Evolutionary conservation across 768 basidiomycete genomes (phyloP).

Genomic region (Nevesoporus exiguus): DNA sequence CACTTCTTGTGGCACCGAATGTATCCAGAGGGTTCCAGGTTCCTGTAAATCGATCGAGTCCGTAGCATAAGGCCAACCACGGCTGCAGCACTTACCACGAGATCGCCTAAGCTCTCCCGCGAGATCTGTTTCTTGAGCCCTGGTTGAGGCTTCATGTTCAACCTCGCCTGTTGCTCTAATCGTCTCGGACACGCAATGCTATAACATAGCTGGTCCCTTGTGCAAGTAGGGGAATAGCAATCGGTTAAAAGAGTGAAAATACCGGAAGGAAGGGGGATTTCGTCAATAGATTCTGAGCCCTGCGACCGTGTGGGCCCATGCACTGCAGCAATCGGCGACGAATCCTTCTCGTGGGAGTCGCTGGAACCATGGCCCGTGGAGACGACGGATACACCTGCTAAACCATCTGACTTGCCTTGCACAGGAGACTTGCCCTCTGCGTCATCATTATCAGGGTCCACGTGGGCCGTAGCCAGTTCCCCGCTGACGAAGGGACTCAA

Average conservation of each 20-base stretch:
- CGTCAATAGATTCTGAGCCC: constrained; percentile 50
- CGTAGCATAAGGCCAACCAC: constrained; percentile 1
- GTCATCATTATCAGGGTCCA: constrained; percentile 37
- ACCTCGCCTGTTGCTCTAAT: constrained; percentile 87
- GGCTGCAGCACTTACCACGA: constrained; percentile 49
- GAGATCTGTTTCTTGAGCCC: constrained; percentile 84
- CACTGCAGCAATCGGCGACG: constrained; percentile 25
- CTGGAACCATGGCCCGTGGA: constrained; percentile 33
- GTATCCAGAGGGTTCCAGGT: constrained; percentile 90
- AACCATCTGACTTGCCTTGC: constrained; percentile 17
- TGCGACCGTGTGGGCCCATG: constrained; percentile 29
- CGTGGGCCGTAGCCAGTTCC: constrained; percentile 44
- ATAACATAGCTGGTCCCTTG: constrained; percentile 91
- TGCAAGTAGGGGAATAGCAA: constrained; percentile 98
- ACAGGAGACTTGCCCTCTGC: constrained; percentile 29
- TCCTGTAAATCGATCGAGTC: constrained; percentile 42
- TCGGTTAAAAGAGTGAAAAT: constrained; percentile 96
- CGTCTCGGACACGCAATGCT: constrained; percentile 94
- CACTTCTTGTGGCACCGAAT: constrained; percentile 93
- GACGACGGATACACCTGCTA: constrained; percentile 22
- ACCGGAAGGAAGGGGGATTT: constrained; percentile 77
- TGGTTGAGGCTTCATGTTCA: constrained; percentile 93
- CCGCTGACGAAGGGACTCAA: constrained; percentile 84
- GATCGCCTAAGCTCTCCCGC: constrained; percentile 75
- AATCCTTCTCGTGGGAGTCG: constrained; percentile 36